A percentile compares a stretch with the other conserved stretches of the same genome.
These are phyloP conservation scores for Obelidium mucronatum DNA, from an alignment of 192 early-diverging fungal genomes.

Conservation along the genomic window DNA sequence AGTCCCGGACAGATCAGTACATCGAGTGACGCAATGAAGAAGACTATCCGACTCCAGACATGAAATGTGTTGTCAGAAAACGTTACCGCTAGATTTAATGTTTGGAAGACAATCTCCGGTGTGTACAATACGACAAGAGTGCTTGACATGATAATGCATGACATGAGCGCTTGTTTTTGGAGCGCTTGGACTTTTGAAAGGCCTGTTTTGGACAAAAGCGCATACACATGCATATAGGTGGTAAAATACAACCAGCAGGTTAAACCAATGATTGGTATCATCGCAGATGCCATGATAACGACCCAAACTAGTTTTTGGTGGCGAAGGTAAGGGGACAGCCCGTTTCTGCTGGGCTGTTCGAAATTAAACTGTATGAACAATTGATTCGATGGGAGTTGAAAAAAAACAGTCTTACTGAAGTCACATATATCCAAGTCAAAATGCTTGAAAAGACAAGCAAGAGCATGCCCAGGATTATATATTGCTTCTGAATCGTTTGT, in stretches of 20 bases:
- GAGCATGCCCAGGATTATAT: background rate
- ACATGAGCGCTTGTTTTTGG: background rate
- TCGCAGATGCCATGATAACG: background rate
- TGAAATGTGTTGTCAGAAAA: background rate
- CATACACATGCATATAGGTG: background rate
- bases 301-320: background rate
- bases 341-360: background rate
- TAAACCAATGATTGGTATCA: background rate
- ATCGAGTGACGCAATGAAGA: background rate
- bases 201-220: background rate
- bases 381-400: background rate
- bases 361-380: background rate
- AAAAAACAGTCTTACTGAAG: background rate
- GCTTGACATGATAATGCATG: conserved; percentile 10
- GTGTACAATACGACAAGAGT: background rate
- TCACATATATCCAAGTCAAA: background rate
- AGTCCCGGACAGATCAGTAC: background rate
- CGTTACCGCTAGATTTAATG: background rate
- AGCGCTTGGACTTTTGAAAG: background rate
- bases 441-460: background rate
- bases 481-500: background rate
- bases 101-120: background rate
- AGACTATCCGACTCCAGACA: background rate
- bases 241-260: background rate
- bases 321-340: background rate